Base-by-base conservation (phyloP, 805 yeast species). In the Wickerhamomyces strasburgensis region DNA sequence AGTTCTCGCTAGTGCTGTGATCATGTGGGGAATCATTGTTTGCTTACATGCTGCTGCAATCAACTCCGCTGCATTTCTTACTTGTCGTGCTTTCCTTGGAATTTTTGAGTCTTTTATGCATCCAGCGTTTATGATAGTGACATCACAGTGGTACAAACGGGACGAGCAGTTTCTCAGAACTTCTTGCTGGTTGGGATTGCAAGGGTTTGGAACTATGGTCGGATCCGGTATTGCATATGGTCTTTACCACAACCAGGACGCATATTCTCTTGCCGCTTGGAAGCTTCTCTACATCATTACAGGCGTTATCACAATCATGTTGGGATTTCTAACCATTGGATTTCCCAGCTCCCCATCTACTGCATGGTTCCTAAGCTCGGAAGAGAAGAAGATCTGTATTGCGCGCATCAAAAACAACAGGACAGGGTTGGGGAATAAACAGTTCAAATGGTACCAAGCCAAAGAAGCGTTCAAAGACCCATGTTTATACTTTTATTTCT, bases 141-240 rank as follows among this genome's bases (percentile, higher is more conserved):
- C 81, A 4, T 54, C 72, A 19, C 78, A 74, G 53, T 78, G 77
- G 71, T 79, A 75, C 65, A 68, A 61, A 37, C 61, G 64, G 35
- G 60, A 61, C 25, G 72, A 70, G 43, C 72, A 65, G 34, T 64
- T 68, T 36, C 48, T 61, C n/a, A 58, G 73, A 42, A 58, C 66
- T 25, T 58, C 66, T 24, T 45, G 66, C 27, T 69, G 73, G 70
- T 61, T 68, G 42, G 67, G 69, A 15, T 53, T 57, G 42, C 61
- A 66, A 24, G 76, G 75, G 29, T 49, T 69, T 18, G 77, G 75
- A 35, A 60, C 65, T 19, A 54, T 72, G 16, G 26, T 73, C 16
- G 75, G 80, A 13, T 67, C 70, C 16, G 65, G 67, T 13, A 70
- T 79, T 38, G 77, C 83, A 1, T 77, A 75, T 47, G 80, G 78